phyloP scores from a whole-genome alignment of 1,284 basidiomycete genomes.

The Clitocybe nebularis region DNA sequence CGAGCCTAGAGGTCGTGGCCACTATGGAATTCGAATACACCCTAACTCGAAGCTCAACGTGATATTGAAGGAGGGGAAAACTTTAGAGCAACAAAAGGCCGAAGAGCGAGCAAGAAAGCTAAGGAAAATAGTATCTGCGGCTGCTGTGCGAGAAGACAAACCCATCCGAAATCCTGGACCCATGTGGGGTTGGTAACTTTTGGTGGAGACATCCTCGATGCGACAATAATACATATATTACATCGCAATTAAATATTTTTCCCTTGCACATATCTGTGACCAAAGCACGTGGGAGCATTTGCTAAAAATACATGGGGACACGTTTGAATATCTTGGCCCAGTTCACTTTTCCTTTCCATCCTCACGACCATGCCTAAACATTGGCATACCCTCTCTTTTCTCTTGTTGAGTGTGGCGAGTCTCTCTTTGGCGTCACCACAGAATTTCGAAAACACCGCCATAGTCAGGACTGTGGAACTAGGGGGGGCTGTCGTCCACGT shows the following conservation, averaged over 20 bases:
- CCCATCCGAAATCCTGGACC: constrained; percentile 74
- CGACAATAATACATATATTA: too few relatives aligned
- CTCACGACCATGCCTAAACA: constrained; percentile 33
- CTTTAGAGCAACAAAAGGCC: constrained; percentile 64
- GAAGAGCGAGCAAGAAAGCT: constrained; percentile 66
- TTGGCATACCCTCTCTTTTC: constrained; percentile 37
- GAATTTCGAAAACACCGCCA: constrained; percentile 81
- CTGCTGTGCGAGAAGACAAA: constrained; percentile 73
- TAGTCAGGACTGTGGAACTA: constrained; percentile 84
- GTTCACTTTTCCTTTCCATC: constrained; percentile 15
- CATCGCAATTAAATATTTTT: too few relatives aligned
- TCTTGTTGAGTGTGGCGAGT: constrained; percentile 29
- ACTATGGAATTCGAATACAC: constrained; percentile 76
- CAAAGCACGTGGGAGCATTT: background rate
- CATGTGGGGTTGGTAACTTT: constrained; percentile 78
- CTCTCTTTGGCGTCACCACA: constrained; percentile 25
- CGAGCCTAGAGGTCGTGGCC: constrained; percentile 87
- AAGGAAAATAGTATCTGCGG: constrained; percentile 75
- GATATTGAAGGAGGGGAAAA: constrained; percentile 81
- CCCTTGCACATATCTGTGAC: background rate
- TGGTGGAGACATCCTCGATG: background rate
- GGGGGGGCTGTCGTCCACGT: constrained; percentile 83
- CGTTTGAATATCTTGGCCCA: constrained; percentile 14
- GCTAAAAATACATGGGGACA: constrained; percentile 30
- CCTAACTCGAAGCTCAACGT: constrained; percentile 78